phyloP scores from a whole-genome alignment of 805 yeast species.

The Torulaspora franciscae region DNA sequence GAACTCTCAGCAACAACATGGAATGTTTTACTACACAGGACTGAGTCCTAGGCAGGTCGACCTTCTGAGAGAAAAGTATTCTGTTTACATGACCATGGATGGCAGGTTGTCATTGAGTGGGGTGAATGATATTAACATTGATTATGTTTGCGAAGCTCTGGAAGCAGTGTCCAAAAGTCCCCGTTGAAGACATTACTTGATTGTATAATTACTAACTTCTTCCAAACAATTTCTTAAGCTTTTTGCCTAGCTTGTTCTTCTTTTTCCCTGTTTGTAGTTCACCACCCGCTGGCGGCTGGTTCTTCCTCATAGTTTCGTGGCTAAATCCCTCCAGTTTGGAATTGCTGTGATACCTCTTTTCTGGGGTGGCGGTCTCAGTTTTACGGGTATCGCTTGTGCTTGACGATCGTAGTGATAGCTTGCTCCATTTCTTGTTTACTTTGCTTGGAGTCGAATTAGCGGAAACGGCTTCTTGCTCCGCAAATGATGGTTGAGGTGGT shows the following conservation, averaged over 20 bases:
- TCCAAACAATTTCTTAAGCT: slow-evolving; percentile 41
- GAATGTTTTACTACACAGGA: slow-evolving; percentile 96
- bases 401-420: slow-evolving; percentile 22
- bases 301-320: slow-evolving; percentile 2
- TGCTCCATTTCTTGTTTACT: slow-evolving; percentile 21
- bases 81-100: slow-evolving; percentile 80
- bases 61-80: slow-evolving; percentile 60
- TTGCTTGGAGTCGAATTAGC: slow-evolving; percentile 14
- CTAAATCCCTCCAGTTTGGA: slow-evolving; percentile 6
- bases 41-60: slow-evolving; percentile 65
- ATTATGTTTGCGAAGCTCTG: slow-evolving; percentile 39
- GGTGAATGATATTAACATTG: slow-evolving; percentile 72
- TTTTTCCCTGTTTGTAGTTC: slow-evolving; percentile 17
- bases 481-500: slow-evolving; percentile 15
- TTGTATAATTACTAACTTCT: slow-evolving; percentile 17
- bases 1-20: slow-evolving; percentile 60
- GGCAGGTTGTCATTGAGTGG: slow-evolving; percentile 94
- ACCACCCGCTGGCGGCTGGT: background rate
- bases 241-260: slow-evolving; percentile 37
- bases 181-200: background rate
- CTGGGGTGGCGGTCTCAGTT: slow-evolving; percentile 1
- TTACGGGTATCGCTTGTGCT: slow-evolving; percentile 18
- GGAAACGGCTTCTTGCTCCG: slow-evolving; percentile 7
- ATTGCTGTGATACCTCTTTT: slow-evolving; percentile 12
- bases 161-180: slow-evolving; percentile 5